Evolutionary conservation across 768 basidiomycete species (phyloP).

Genomic region (Agrocybe chaxingu): DNA sequence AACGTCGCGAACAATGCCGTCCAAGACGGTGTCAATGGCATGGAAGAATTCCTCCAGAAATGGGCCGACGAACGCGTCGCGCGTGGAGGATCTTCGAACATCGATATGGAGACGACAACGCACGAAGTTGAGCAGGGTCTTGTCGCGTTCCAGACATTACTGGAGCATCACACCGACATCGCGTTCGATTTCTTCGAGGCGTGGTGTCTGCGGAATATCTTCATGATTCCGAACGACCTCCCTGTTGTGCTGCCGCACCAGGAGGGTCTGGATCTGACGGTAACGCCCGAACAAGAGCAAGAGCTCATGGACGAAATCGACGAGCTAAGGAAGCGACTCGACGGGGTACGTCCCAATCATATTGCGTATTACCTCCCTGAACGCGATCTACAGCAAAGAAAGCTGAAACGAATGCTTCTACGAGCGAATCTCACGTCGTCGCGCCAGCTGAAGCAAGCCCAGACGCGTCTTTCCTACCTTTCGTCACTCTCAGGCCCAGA

Average conservation of each 20-base stretch:
- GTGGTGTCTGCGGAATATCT: slow-evolving; percentile 87
- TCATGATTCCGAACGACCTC: slow-evolving; percentile 66
- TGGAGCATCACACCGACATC: slow-evolving; percentile 85
- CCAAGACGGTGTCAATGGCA: slow-evolving; percentile 71
- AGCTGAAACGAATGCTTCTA: slow-evolving; percentile 53
- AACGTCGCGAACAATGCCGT: slow-evolving; percentile 81
- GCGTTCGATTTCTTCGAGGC: slow-evolving; percentile 92
- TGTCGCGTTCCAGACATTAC: slow-evolving; percentile 82
- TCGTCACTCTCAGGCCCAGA: slow-evolving; percentile 12
- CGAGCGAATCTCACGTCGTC: slow-evolving; percentile 49
- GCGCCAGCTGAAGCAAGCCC: slow-evolving; percentile 43
- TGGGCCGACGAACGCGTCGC: slow-evolving; percentile 70
- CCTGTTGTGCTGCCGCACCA: slow-evolving; percentile 79
- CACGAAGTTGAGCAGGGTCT: slow-evolving; percentile 78
- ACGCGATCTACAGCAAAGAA: slow-evolving; percentile 51
- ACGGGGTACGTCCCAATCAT: slow-evolving; percentile 51
- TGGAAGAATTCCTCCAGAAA: slow-evolving; percentile 72
- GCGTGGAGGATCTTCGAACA: slow-evolving; percentile 23
- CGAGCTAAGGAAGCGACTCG: slow-evolving; percentile 59
- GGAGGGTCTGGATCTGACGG: slow-evolving; percentile 61
- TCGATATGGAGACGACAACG: slow-evolving; percentile 52
- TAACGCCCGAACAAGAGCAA: slow-evolving; percentile 53
- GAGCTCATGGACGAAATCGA: slow-evolving; percentile 68
- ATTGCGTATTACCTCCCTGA: neutral
- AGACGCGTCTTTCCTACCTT: slow-evolving; percentile 45